These are phyloP conservation scores for Mycena maculata DNA, from an alignment of 768 basidiomycete species.

Conservation along the genomic window DNA sequence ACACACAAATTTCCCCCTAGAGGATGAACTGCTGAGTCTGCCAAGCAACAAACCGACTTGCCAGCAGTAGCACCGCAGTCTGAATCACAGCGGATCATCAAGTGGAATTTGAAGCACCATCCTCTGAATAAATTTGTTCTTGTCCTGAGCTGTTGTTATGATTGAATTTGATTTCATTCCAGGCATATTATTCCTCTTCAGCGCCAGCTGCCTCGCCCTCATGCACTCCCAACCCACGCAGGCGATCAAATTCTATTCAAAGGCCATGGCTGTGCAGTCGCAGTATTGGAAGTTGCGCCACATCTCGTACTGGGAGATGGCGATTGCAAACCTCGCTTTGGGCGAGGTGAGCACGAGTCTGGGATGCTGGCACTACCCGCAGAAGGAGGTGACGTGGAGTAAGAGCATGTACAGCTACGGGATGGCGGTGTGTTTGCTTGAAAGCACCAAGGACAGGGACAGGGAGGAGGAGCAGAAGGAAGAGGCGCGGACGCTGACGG, in stretches of 20 bases:
- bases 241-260: constrained; percentile 81
- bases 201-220: constrained; percentile 85
- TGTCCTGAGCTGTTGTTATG: constrained; percentile 4
- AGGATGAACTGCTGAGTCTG: too few species aligned
- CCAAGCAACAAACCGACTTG: too few species aligned
- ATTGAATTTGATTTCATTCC: too few species aligned
- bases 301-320: constrained; percentile 90
- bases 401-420: constrained; percentile 83
- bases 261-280: constrained; percentile 68
- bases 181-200: constrained; percentile 96
- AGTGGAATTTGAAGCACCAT: constrained; percentile 81
- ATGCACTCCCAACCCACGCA: constrained; percentile 76
- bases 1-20: too few species aligned
- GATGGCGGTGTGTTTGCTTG: constrained; percentile 78
- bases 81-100: constrained; percentile 79
- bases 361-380: constrained; percentile 75
- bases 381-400: constrained; percentile 86
- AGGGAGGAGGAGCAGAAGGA: constrained; percentile 65
- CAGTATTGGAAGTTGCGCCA: constrained; percentile 84
- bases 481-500: constrained; percentile 70
- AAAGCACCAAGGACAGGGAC: constrained; percentile 44
- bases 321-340: constrained; percentile 77
- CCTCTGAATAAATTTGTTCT: neutral
- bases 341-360: constrained; percentile 72
- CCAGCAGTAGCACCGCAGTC: too few species aligned